These are phyloP conservation scores for Apodospora peruviana DNA, from an alignment of 495 filamentous ascomycete genomes.

Conservation along the genomic window DNA sequence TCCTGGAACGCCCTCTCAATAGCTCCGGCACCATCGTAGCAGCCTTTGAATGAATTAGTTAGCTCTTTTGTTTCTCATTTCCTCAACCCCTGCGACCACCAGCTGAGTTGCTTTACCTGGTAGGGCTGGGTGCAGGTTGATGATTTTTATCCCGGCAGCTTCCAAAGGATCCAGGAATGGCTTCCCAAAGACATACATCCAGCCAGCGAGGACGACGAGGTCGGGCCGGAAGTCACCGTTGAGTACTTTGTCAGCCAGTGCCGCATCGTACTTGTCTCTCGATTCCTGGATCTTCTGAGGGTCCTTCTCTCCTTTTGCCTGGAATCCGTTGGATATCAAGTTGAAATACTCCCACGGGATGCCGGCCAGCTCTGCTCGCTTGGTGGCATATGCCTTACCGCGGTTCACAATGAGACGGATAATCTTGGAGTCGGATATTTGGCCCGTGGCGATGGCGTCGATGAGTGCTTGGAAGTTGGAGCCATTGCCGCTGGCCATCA, in stretches of 20 bases:
- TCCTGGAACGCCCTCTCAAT: constrained; percentile 75
- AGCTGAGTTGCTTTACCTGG: constrained; percentile 29
- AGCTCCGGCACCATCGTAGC: constrained; percentile 1
- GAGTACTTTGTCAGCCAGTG: constrained; percentile 67
- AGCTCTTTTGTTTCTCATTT: not conserved
- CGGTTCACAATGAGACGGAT: constrained; percentile 79
- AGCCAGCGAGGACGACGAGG: constrained; percentile 62
- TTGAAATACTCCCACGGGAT: constrained; percentile 88
- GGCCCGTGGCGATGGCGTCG: constrained; percentile 53
- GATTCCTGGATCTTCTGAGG: constrained; percentile 52
- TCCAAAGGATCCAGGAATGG: constrained; percentile 59
- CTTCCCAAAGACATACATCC: constrained; percentile 57
- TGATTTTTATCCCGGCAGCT: constrained; percentile 55
- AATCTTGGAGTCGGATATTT: constrained; percentile 58
- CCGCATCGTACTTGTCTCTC: constrained; percentile 70
- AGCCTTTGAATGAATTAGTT: not conserved
- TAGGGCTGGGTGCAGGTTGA: constrained; percentile 84
- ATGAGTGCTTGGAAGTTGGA: constrained; percentile 90
- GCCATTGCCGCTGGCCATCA: constrained; percentile 63
- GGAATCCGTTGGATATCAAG: constrained; percentile 59
- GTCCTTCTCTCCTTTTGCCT: constrained; percentile 45
- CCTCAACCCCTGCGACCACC: too few relatives aligned
- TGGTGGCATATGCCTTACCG: constrained; percentile 71
- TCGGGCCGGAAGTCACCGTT: constrained; percentile 53
- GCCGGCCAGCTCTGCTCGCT: constrained; percentile 58